Evolutionary conservation across 2,329 filamentous ascomycete species (phyloP), one percentile per base, ranked within the genome.

Genomic region (Colletotrichum cereale): DNA sequence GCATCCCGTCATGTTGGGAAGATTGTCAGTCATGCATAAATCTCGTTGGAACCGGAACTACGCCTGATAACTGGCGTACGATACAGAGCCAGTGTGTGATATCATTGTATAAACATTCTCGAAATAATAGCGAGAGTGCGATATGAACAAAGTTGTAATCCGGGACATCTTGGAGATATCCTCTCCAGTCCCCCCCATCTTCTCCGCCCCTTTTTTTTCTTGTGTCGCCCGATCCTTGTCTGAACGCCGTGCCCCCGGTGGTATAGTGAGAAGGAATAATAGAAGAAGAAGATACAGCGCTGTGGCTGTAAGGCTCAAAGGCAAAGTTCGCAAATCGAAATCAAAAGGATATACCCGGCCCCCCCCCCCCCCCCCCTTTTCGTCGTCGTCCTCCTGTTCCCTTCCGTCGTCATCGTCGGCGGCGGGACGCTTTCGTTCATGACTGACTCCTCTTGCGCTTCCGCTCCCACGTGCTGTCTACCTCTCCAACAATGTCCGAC

Each of bases 381-480:
- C 63, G 36, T 52, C 56, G 26, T 47, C 50, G 18, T 47, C 38
- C 11, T 31, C 55, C 29, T 24, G 14, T 31, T 7, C n/a, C 18
- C 24, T 3, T 16, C n/a, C n/a, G n/a, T n/a, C n/a, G n/a, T n/a
- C 6, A 12, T 5, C 12, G 11, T 3, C 12, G n/a, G 29, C 21
- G 34, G 12, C 16, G 48, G 26, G 6, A 18, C 4, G 1, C 29
- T 47, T 29, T 29, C 38, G 3, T 24, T 61, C 47, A 60, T 52
- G 26, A 72, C 34, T 56, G 65, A 18, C 66, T 72, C 47, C 57
- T 65, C 61, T 68, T 76, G 77, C 78, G 77, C 62, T 73, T 77
- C n/a, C 77, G 74, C 67, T 79, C 76, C 29, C 72, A 71, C 55
- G 78, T 57, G 61, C 80, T 78, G 16, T 42, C 75, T 31, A 66